Base-by-base conservation (phyloP, 1,284 basidiomycete genomes). In the Amylostereum areolatum region DNA sequence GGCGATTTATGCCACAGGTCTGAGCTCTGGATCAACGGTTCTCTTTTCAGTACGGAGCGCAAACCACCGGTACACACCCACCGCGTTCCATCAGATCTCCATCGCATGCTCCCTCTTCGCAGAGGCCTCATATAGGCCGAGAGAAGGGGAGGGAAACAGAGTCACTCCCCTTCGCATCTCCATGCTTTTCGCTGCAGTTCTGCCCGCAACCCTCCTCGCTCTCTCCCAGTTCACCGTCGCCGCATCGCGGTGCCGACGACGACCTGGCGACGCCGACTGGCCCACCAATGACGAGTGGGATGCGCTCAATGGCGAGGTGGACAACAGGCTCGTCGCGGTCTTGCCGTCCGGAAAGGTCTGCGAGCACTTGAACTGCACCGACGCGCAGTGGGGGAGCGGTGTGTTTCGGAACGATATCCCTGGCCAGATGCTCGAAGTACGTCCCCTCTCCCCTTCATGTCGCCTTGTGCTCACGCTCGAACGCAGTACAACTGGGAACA, bases 321-420 rank as follows among this genome's bases (percentile, higher is more conserved):
- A 18, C 25, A 55, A 57, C 8, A 48, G 52, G 2, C 54, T 59
- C 9, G 31, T 54, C 9, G 43, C 24, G 5, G 55, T 57, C 41
- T 46, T 57, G 0, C 58, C 58, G 0, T 55, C 55, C 2, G 57
- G 50, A 9, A 40, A 55, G 39, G 54, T 40, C 27, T 59, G 58
- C 29, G 31, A 9, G 8, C 29, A 46, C n/a, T 9, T 54, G 8
- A 37, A 45, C 12, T 59, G 58, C 40, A 58, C 55, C 27, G 52
- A 52, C 25, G 55, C 42, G 2, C 55, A 59, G 35, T 59, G 58
- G 58, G 30, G 45, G 25, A 59, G 58, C 30, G 49, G 46, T 29
- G 3, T 53, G 7, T 55, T 54, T 25, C 55, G 58, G n/a, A 47
- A 40, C 12, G 28, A 39, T 0, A 57, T 59, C 34, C 57, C 58